Conservation (phyloP, 164 flowering plant genomes). For the Tetracentron sinense region DNA sequence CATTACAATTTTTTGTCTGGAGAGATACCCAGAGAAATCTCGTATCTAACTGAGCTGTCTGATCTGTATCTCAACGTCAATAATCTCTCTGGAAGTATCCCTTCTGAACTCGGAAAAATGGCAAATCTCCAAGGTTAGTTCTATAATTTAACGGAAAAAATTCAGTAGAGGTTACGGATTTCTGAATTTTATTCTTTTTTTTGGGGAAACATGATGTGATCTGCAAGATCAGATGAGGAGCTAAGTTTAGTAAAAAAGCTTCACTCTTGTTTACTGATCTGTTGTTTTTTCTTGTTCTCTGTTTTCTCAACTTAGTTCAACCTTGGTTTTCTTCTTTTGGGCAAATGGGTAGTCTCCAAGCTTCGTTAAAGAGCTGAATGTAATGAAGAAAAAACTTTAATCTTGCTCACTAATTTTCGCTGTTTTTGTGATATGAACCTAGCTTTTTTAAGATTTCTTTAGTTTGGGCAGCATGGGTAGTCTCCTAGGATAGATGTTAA, state of each 20-base stretch:
- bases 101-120: slow-evolving; percentile 41
- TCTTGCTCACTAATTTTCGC: background rate
- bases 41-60: slow-evolving; percentile 32
- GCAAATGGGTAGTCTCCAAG: background rate
- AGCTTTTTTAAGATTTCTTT: background rate
- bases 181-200: too few species aligned
- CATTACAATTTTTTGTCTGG: slow-evolving; percentile 52
- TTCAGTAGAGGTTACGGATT: too few species aligned
- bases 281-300: too few species aligned
- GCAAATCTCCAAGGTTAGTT: slow-evolving; percentile 38
- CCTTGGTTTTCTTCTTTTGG: background rate
- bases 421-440: too few species aligned
- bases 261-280: too few species aligned
- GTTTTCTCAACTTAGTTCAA: background rate
- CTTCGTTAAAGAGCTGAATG: background rate
- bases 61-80: slow-evolving; percentile 52
- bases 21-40: slow-evolving; percentile 43
- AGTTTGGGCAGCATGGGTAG: background rate
- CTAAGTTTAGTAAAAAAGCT: too few species aligned
- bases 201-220: too few species aligned
- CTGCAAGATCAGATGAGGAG: too few species aligned
- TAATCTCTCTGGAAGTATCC: slow-evolving; percentile 47
- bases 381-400: background rate
- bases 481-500: too few species aligned
- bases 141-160: slow-evolving; percentile 8